phyloP scores from a whole-genome alignment of 345 rosid species.

The Melastoma malabathricum region DNA sequence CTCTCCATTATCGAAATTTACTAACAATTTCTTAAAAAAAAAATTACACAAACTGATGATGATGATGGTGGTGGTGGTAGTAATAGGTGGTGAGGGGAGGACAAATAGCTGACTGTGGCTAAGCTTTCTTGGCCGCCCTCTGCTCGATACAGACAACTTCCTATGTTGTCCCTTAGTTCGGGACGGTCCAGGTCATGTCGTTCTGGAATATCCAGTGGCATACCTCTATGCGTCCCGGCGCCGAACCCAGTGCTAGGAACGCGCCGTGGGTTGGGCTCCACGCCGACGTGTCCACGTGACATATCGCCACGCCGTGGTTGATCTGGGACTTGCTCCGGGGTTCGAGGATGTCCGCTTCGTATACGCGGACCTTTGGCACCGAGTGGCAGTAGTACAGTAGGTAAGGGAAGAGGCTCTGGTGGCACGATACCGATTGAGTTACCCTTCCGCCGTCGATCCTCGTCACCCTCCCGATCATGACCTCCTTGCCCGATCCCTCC shows the following conservation, averaged over 20 bases:
- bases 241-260: slow-evolving; percentile 51
- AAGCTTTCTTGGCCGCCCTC: too few relatives aligned
- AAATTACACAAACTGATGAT: too few relatives aligned
- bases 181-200: slow-evolving; percentile 58
- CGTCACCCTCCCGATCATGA: slow-evolving; percentile 43
- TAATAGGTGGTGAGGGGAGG: too few relatives aligned
- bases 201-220: slow-evolving; percentile 92
- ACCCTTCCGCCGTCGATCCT: slow-evolving; percentile 55
- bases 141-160: too few relatives aligned
- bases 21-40: too few relatives aligned
- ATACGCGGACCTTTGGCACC: slow-evolving; percentile 82
- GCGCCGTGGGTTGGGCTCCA: slow-evolving; percentile 85
- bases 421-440: slow-evolving; percentile 78
- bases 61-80: too few relatives aligned
- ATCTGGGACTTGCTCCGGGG: slow-evolving; percentile 27
- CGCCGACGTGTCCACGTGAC: slow-evolving; percentile 68
- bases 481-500: slow-evolving; percentile 33
- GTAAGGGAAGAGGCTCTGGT: slow-evolving; percentile 75
- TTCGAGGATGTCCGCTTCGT: slow-evolving; percentile 58
- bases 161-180: too few relatives aligned
- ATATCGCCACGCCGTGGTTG: slow-evolving; percentile 72
- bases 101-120: too few relatives aligned
- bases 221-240: slow-evolving; percentile 68
- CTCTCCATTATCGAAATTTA: too few relatives aligned
- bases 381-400: slow-evolving; percentile 78